Base-by-base conservation (phyloP, 2,329 filamentous ascomycete species). In the Colletotrichum kahawae region DNA sequence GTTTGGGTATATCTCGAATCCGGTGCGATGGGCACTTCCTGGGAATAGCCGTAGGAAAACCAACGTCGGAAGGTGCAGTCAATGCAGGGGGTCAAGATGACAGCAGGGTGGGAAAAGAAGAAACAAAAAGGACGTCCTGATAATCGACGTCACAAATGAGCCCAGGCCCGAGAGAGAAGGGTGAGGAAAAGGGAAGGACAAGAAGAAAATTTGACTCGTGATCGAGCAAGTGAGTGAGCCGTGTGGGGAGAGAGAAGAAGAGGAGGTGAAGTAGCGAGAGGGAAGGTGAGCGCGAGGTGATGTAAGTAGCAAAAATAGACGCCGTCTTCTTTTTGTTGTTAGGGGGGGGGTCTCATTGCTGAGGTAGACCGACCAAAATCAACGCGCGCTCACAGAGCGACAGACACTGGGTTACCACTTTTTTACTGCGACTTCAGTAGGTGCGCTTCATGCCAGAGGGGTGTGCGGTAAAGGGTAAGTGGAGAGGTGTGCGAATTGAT, bases 151-250 rank as follows among this genome's bases (percentile, higher is more conserved):
- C 60, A 62, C 48, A 31, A 31, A 8, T 31, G 27, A 65, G 36
- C 65, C 56, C 33, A 56, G 31, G 43, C 24, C 43, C 67, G 71
- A 54, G 62, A 33, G 71, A 54, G 62, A 33, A 57, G 68, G 70
- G 48, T 56, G 71, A 57, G 24, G 60, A 9, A 48, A 48, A 48
- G 38, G 18, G 38, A 48, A 48, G 38, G 38, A 69, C 63, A 63
- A 72, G 71, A 75, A 71, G 34, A 51, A 66, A 77, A 75, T 62
- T 62, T 67, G 24, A 54, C 57, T 60, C 51, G 34, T 51, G 31
- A 36, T 64, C 57, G 29, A 60, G 57, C 24, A 3, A 18, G 24
- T 18, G 34, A 27, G 34, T 38, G 31, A 43, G 27, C 8, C n/a
- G 3, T 16, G 16, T 48, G 29, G 36, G 24, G 67, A 34, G 36